A percentile compares a stretch with the other conserved stretches of the same genome.
Evolutionary conservation across 441 rosid species (phyloP).

Genomic region (Sinapis alba): DNA sequence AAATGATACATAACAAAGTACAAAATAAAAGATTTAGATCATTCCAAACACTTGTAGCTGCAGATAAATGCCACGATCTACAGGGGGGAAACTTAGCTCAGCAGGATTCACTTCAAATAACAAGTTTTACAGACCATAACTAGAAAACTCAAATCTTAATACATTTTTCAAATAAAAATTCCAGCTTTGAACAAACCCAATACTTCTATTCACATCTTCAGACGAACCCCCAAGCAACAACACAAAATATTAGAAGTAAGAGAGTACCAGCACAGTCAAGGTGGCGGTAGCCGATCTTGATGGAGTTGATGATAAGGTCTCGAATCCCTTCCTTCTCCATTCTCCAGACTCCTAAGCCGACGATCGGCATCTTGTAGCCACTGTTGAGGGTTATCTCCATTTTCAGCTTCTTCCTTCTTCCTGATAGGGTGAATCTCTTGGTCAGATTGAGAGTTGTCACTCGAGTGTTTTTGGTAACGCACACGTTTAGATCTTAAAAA

Average conservation of each 20-base stretch:
- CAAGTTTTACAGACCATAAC: background rate
- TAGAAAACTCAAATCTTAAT: background rate
- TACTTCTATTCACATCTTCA: background rate
- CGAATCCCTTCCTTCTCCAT: conserved; percentile 68
- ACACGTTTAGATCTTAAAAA: background rate
- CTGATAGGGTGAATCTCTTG: conserved; percentile 25
- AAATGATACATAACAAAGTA: background rate
- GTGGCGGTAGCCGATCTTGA: conserved; percentile 93
- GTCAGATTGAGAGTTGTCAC: conserved; percentile 10
- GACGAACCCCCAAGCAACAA: background rate
- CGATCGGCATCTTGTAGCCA: conserved; percentile 82
- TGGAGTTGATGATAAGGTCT: conserved; percentile 68
- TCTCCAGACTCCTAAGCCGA: conserved; percentile 91
- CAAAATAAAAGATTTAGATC: background rate
- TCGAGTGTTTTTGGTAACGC: background rate
- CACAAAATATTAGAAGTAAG: background rate
- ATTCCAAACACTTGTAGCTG: background rate
- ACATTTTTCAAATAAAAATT: background rate
- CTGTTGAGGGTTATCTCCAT: conserved; percentile 67
- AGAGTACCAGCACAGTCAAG: conserved; percentile 86
- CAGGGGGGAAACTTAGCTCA: background rate
- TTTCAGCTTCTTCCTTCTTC: background rate
- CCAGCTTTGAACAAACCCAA: conserved; percentile 12
- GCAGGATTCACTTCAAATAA: background rate
- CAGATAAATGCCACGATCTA: background rate